phyloP scores from a whole-genome alignment of 1,139 yeast genomes.

The Pichia sp. region DNA sequence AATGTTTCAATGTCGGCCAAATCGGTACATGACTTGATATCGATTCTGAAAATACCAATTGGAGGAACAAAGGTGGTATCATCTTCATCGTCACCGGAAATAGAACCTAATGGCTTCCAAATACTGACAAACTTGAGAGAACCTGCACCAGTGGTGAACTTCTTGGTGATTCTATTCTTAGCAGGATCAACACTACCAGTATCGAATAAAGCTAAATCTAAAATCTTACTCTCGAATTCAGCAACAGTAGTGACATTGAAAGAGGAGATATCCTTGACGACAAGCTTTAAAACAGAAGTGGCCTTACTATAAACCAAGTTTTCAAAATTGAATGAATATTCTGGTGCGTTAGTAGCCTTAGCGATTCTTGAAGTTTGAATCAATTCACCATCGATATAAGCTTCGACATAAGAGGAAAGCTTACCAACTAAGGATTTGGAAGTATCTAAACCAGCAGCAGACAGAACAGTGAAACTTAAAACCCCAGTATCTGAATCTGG shows the following conservation, averaged over 20 bases:
- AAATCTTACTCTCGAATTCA: constrained; percentile 45
- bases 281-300: constrained; percentile 49
- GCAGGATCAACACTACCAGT: constrained; percentile 28
- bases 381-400: constrained; percentile 51
- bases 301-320: constrained; percentile 59
- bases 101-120: constrained; percentile 72
- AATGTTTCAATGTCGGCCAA: constrained; percentile 61
- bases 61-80: constrained; percentile 51
- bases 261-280: constrained; percentile 55
- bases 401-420: constrained; percentile 69
- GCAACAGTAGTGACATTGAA: constrained; percentile 50
- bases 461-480: constrained; percentile 66
- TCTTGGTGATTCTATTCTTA: constrained; percentile 39
- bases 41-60: constrained; percentile 63
- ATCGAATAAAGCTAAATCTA: constrained; percentile 46
- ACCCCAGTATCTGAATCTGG: constrained; percentile 71
- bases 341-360: constrained; percentile 67
- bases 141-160: constrained; percentile 48
- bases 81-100: constrained; percentile 46
- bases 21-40: constrained; percentile 52
- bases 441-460: constrained; percentile 69
- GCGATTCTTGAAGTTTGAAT: constrained; percentile 57
- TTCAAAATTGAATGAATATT: constrained; percentile 66
- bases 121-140: constrained; percentile 50
- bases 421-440: constrained; percentile 65